These are phyloP conservation scores for Kwoniella heveanensis DNA, from an alignment of 768 basidiomycete genomes.

Conservation along the genomic window DNA sequence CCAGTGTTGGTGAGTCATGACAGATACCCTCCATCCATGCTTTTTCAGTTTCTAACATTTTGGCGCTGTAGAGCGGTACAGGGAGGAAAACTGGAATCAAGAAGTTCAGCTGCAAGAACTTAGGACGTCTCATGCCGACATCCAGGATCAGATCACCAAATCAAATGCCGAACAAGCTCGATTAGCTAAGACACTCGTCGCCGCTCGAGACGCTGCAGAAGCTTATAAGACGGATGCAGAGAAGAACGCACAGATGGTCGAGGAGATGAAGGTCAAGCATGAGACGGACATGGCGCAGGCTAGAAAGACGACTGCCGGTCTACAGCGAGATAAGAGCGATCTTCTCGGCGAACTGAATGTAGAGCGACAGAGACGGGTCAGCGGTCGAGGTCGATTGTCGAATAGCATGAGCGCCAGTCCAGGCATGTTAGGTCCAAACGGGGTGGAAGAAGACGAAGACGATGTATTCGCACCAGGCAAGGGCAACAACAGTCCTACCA, in stretches of 20 bases:
- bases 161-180: conserved; percentile 82
- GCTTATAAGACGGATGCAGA: conserved; percentile 84
- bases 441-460: conserved; percentile 51
- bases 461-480: conserved; percentile 55
- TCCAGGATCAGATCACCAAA: conserved; percentile 67
- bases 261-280: conserved; percentile 82
- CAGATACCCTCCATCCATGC: neutral
- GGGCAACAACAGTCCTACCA: conserved; percentile 42
- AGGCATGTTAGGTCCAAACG: conserved; percentile 34
- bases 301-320: conserved; percentile 79
- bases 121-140: conserved; percentile 68
- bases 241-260: conserved; percentile 65
- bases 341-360: conserved; percentile 77
- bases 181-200: conserved; percentile 71
- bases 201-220: conserved; percentile 74
- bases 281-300: conserved; percentile 93
- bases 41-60: too few relatives aligned
- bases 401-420: conserved; percentile 45
- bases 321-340: conserved; percentile 90
- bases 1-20: conserved; percentile 68
- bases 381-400: conserved; percentile 31
- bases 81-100: conserved; percentile 98
- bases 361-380: conserved; percentile 40
- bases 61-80: conserved; percentile 73
- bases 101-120: conserved; percentile 90